Conservation (phyloP, 1,284 basidiomycete genomes). For the Ceratobasidium sp. region DNA sequence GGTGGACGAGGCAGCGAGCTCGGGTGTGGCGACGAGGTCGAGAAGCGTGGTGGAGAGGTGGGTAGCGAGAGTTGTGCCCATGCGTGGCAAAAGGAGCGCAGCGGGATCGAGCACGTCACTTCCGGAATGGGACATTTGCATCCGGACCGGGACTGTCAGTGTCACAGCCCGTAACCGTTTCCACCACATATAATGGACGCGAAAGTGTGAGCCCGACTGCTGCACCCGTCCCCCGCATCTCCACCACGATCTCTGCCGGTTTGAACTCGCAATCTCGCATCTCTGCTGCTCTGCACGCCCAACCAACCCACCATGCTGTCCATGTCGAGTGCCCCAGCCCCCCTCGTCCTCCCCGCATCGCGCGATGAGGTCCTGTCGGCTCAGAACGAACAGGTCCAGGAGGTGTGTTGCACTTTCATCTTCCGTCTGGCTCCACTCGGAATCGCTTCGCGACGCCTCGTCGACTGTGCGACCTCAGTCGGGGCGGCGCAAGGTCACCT, state of each 20-base stretch:
- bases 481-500: slow-evolving; percentile 12
- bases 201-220: neutral
- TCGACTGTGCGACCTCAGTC: slow-evolving; percentile 10
- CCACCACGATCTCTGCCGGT: neutral
- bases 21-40: neutral
- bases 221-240: neutral
- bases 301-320: slow-evolving; percentile 10
- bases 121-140: neutral
- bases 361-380: slow-evolving; percentile 22
- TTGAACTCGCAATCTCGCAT: slow-evolving; percentile 4
- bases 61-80: neutral
- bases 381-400: slow-evolving; percentile 29
- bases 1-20: neutral
- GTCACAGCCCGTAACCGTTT: slow-evolving; percentile 8
- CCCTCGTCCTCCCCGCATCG: slow-evolving; percentile 25
- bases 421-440: neutral
- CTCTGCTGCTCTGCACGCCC: neutral
- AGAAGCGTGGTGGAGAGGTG: neutral
- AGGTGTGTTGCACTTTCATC: neutral
- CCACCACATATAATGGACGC: slow-evolving; percentile 24
- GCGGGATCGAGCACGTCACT: neutral
- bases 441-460: neutral
- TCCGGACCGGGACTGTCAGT: slow-evolving; percentile 12
- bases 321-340: slow-evolving; percentile 24
- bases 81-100: slow-evolving; percentile 12